Base-by-base conservation (phyloP, 129 eudicot species). In the Arctium minus region DNA sequence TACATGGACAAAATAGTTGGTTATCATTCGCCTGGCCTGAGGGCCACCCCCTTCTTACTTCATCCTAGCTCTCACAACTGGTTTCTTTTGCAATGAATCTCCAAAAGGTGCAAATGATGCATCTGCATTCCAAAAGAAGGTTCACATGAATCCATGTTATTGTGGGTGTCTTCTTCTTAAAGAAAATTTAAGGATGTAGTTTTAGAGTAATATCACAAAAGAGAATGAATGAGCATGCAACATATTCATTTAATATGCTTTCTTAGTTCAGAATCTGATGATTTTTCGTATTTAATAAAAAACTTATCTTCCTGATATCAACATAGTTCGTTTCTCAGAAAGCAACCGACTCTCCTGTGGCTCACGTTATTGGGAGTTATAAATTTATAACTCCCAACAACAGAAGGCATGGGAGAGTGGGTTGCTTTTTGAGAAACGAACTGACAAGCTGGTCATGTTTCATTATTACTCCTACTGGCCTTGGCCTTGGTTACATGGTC, bases 21-120 rank as follows among this genome's bases (percentile, higher is more conserved):
- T 70, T 70, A 31, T 6, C 73, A 70, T 27, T 53, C 7, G 27
- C 5, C 15, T 15, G 65, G 22, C 2, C 64, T 18, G 13, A n/a
- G 64, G 13, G 64, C 22, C 64, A 50, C 22, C 27, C 22, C 18
- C 7, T 53, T 53, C 65, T 53, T 53, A 6, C 15, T 46, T 53
- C 65, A 53, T 53, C 65, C 15, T 53, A 53, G 65, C 65, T 53
- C 65, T 53, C 62, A 53, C 65, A 53, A 53, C 70, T 70, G 53
- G 42, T n/a, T 76, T 84, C 46, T 77, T 78, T 81, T 89, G 94
- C 91, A 94, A 97, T 77, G 98, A 94, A 85, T 92, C 97, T 75
- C 97, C 98, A 35, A 94, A 94, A 89, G 97, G 96, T n/a, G n/a
- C n/a, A n/a, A n/a, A n/a, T n/a, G n/a, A n/a, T n/a, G n/a, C n/a